Conservation (phyloP, 2,329 filamentous ascomycete genomes). For the Verticillium dahliae region DNA sequence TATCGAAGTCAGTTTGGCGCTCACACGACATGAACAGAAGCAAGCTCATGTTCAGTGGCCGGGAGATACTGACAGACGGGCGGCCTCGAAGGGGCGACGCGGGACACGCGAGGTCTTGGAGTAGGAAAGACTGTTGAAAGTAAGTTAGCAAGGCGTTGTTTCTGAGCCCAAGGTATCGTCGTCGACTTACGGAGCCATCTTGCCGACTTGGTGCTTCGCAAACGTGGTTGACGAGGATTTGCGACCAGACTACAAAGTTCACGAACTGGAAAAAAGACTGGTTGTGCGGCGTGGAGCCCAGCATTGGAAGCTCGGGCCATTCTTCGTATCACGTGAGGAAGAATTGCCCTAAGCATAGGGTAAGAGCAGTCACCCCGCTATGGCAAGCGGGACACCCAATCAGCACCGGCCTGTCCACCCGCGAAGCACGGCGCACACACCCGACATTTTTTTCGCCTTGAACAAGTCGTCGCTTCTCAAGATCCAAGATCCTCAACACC, state of each 20-base stretch:
- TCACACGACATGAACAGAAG: conserved; percentile 92
- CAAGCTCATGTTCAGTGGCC: conserved; percentile 99
- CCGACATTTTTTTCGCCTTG: background rate
- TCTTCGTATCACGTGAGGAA: background rate
- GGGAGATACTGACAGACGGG: conserved; percentile 95
- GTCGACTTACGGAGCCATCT: conserved; percentile 35
- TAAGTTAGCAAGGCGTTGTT: conserved; percentile 9
- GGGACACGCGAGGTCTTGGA: conserved; percentile 99
- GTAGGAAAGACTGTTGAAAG: conserved; percentile 59
- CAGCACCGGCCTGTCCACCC: background rate
- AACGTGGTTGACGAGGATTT: background rate
- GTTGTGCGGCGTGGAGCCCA: background rate
- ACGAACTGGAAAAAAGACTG: conserved; percentile 4
- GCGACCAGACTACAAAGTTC: background rate
- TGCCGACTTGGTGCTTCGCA: conserved; percentile 17
- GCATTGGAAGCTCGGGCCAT: background rate
- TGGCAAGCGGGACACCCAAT: background rate
- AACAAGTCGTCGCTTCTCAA: background rate
- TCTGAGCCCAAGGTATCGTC: background rate
- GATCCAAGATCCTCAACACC: background rate
- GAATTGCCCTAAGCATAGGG: background rate
- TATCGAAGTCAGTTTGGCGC: conserved; percentile 57
- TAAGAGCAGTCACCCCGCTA: background rate
- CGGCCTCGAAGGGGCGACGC: conserved; percentile 97
- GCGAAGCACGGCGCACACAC: background rate